A percentile compares a stretch with the other conserved stretches of the same genome.
Conservation (phyloP, 768 basidiomycete species). For the Flagelloscypha sp. region DNA sequence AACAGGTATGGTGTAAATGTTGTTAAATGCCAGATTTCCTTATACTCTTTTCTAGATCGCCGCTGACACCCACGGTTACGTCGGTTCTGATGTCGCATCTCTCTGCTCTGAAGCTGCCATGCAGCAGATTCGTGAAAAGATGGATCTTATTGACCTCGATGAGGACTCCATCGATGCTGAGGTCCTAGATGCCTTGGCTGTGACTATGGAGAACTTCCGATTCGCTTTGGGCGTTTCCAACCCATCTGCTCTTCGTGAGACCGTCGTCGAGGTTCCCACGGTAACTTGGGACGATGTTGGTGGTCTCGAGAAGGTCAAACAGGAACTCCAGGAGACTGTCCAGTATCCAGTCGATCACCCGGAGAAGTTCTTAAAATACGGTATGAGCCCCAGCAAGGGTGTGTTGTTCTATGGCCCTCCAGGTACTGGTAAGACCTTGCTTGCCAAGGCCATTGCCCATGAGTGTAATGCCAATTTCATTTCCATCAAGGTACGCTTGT, state of each 20-base stretch:
- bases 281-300: slow-evolving; percentile 99
- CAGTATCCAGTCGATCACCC: slow-evolving; percentile 99
- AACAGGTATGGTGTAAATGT: slow-evolving; percentile 50
- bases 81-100: slow-evolving; percentile 95
- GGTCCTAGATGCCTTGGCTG: slow-evolving; percentile 96
- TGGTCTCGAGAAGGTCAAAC: slow-evolving; percentile 99
- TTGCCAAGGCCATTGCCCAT: slow-evolving; percentile 98
- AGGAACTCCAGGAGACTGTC: slow-evolving; percentile 97
- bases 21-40: slow-evolving; percentile 1
- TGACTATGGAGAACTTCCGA: slow-evolving; percentile 99
- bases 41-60: slow-evolving; percentile 58
- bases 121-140: slow-evolving; percentile 99
- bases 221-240: slow-evolving; percentile 97
- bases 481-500: slow-evolving; percentile 74
- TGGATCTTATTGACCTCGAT: slow-evolving; percentile 93
- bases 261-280: slow-evolving; percentile 97
- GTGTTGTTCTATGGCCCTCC: slow-evolving; percentile 99
- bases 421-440: slow-evolving; percentile 98
- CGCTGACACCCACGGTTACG: slow-evolving; percentile 98
- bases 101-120: slow-evolving; percentile 99
- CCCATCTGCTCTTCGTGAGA: slow-evolving; percentile 97
- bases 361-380: slow-evolving; percentile 99
- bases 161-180: slow-evolving; percentile 99
- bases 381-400: slow-evolving; percentile 99
- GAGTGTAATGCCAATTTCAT: slow-evolving; percentile 99